Base-by-base conservation (phyloP, 805 yeast species). In the Ogataea salicorniae region DNA sequence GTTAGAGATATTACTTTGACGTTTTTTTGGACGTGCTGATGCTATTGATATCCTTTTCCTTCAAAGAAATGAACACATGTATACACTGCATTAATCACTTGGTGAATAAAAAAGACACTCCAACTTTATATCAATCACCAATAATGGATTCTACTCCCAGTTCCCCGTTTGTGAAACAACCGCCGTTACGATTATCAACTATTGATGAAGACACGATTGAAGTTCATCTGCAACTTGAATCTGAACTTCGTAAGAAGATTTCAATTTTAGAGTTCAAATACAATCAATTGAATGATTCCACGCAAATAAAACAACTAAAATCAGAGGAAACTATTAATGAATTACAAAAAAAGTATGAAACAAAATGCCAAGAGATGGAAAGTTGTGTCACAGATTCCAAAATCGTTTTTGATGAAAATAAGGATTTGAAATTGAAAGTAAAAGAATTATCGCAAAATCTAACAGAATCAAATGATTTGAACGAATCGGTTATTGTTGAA, bases 391-490 rank as follows among this genome's bases (percentile, higher is more conserved):
- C 51, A 9, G 52, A 55, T 33, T 43, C 50, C n/a, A 52, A 52
- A 38, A 29, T 52, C 13, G 34, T 49, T 5, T 48, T 42, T 14
- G 56, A 53, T 23, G 52, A 46, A 42, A 54, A 49, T 35, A 63
- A 62, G 13, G 63, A 70, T 7, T 48, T 70, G 34, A 67, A 68
- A 45, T 67, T 67, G 46, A 73, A 74, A 40, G 60, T 71, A 37
- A 74, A 74, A 16, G 45, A 45, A 22, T 9, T 41, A 18, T 42
- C 20, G 2, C 37, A 37, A 6, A 35, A 26, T 6, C 16, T 45
- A 8, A 35, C 37, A n/a, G 31, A 18, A n/a, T 8, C 39, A 9
- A 43, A 23, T 3, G 41, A 29, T 6, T 47, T 53, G 20, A 53
- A 43, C 43, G 37, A 29, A 42, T 14, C 16, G 15, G 4, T 46